Conservation (phyloP, 208 protist genomes). For the Borovskyia barvae region DNA sequence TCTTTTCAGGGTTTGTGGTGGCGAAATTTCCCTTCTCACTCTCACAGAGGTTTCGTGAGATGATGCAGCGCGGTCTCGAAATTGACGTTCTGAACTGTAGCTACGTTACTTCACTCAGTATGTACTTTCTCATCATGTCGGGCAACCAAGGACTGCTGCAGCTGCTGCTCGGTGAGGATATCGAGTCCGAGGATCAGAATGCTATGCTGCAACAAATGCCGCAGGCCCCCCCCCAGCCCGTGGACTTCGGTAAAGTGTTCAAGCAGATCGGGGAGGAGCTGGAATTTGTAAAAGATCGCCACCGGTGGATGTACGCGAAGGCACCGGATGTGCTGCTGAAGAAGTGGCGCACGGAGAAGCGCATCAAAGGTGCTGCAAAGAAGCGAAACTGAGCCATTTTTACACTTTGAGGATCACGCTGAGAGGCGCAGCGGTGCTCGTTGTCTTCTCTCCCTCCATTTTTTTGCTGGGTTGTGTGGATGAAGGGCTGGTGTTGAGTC, state of each 20-base stretch:
- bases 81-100: conserved; percentile 92
- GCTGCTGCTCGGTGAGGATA: conserved; percentile 88
- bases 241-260: conserved; percentile 82
- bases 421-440: no score
- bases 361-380: conserved; percentile 10
- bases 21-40: conserved; percentile 96
- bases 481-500: no score
- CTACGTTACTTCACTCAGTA: conserved; percentile 95
- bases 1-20: conserved; percentile 96
- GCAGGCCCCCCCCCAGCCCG: conserved; percentile 48
- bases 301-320: conserved; percentile 69
- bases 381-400: conserved; percentile 6
- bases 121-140: conserved; percentile 96
- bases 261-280: conserved; percentile 74
- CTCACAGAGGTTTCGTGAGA: conserved; percentile 89
- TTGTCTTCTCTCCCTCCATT: no score
- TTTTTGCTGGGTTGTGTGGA: no score
- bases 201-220: conserved; percentile 62
- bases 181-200: conserved; percentile 34
- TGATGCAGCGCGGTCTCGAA: conserved; percentile 96
- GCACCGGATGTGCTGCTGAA: conserved; percentile 64
- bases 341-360: conserved; percentile 44
- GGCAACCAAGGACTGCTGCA: conserved; percentile 92
- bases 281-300: conserved; percentile 61
- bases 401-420: no score